Percentiles rank a stretch among this genome's conserved stretches.
These are phyloP conservation scores for Viola odorata DNA, from an alignment of 345 rosid genomes.

Conservation along the genomic window DNA sequence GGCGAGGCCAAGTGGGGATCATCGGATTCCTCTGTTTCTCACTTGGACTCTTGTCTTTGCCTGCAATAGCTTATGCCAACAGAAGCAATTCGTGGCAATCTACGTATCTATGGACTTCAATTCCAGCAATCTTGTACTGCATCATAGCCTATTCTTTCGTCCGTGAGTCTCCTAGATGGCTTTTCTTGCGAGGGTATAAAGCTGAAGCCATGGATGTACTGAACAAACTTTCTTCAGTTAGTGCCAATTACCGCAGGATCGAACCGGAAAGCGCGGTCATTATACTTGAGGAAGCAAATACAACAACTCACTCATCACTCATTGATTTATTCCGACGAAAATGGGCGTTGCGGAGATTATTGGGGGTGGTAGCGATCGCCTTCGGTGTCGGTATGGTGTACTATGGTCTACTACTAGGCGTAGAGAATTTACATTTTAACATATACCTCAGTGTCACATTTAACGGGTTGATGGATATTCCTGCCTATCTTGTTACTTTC, in stretches of 20 bases:
- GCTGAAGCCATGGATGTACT: conserved; percentile 37
- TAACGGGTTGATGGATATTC: conserved; percentile 39
- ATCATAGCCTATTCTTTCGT: conserved; percentile 28
- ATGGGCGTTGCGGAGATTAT: conserved; percentile 20
- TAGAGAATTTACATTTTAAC: conserved; percentile 33
- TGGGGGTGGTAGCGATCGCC: conserved; percentile 23
- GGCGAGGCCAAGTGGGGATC: conserved; percentile 45
- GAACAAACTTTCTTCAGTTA: not conserved
- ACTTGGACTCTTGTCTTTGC: conserved; percentile 45
- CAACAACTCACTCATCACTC: conserved; percentile 14
- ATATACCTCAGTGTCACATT: conserved; percentile 36
- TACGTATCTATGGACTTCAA: conserved; percentile 43
- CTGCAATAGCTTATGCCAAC: conserved; percentile 32
- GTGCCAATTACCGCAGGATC: not conserved
- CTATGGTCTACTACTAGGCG: conserved; percentile 43
- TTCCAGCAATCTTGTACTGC: conserved; percentile 36
- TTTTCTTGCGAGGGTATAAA: conserved; percentile 39
- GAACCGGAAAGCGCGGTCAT: not conserved
- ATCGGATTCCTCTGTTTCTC: conserved; percentile 39
- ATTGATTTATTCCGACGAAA: conserved; percentile 13
- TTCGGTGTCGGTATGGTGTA: conserved; percentile 43
- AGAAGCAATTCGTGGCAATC: conserved; percentile 40
- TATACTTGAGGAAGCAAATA: not conserved
- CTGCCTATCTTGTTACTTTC: conserved; percentile 30
- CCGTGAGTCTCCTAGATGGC: conserved; percentile 56